Evolutionary conservation across 208 protist genomes (phyloP).

Genomic region (Endotrypanum monterogeii): DNA sequence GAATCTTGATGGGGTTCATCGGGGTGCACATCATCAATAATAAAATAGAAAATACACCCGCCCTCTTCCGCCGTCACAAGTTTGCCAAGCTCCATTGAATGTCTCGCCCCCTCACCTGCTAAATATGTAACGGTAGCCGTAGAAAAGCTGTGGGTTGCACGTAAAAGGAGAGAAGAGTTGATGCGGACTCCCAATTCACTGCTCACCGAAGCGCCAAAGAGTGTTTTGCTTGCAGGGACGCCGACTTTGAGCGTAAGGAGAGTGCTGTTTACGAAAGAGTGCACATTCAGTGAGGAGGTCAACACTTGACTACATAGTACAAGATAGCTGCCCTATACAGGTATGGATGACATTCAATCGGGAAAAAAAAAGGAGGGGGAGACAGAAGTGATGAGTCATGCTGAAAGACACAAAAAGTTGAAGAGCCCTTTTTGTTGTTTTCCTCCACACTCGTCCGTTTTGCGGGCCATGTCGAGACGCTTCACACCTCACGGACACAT

Average conservation of each 20-base stretch:
- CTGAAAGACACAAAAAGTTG: too few relatives aligned
- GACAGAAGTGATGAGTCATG: too few relatives aligned
- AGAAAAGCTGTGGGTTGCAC: not conserved
- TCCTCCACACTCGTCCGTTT: too few relatives aligned
- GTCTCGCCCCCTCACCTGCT: not conserved
- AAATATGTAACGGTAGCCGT: too few relatives aligned
- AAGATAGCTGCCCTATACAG: not conserved
- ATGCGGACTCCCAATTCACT: not conserved
- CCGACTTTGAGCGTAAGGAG: too few relatives aligned
- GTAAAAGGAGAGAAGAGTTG: too few relatives aligned
- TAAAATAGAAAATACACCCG: constrained; percentile 68
- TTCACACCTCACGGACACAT: too few relatives aligned
- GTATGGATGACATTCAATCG: not conserved
- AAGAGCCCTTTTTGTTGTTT: too few relatives aligned
- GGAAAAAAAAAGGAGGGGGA: not conserved
- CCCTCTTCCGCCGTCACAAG: constrained; percentile 29
- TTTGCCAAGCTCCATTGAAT: constrained; percentile 50
- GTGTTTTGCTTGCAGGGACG: not conserved
- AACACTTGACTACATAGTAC: not conserved
- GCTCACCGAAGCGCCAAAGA: not conserved
- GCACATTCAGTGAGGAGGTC: not conserved
- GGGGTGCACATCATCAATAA: constrained; percentile 52
- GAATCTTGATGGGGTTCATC: constrained; percentile 42
- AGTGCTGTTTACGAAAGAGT: not conserved
- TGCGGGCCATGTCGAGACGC: too few relatives aligned